These are phyloP conservation scores for Saitozyma sp. DNA, from an alignment of 768 basidiomycete species.

Conservation along the genomic window DNA sequence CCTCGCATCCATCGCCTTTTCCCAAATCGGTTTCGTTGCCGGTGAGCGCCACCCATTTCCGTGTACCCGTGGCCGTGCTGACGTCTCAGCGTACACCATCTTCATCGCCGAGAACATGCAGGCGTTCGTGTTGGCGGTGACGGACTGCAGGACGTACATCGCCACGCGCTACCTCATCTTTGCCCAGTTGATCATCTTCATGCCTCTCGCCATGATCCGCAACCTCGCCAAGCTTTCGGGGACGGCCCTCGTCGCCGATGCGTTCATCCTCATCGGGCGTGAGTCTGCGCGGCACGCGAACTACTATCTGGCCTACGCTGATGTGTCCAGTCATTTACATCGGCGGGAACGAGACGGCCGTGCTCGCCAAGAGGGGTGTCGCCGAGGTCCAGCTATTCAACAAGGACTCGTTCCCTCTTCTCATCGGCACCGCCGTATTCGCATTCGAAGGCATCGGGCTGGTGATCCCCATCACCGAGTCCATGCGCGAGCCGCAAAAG, in stretches of 20 bases:
- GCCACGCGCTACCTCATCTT: constrained; percentile 76
- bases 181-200: constrained; percentile 77
- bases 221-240: constrained; percentile 93
- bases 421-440: constrained; percentile 96
- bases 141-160: constrained; percentile 68
- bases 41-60: constrained; percentile 26
- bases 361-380: constrained; percentile 68
- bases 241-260: constrained; percentile 89
- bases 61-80: no score
- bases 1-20: constrained; percentile 79
- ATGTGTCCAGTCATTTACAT: constrained; percentile 50
- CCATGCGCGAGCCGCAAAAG: constrained; percentile 92
- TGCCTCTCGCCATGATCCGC: constrained; percentile 84
- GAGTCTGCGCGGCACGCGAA: constrained; percentile 54
- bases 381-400: constrained; percentile 86
- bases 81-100: constrained; percentile 78
- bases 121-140: constrained; percentile 79
- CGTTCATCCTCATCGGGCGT: constrained; percentile 82
- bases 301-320: background rate
- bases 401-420: constrained; percentile 78
- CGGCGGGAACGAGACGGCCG: constrained; percentile 69
- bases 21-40: constrained; percentile 58
- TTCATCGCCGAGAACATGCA: constrained; percentile 89
- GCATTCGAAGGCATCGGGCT: constrained; percentile 97
- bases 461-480: constrained; percentile 94